A percentile compares a stretch with the other conserved stretches of the same genome.
phyloP scores from a whole-genome alignment of 2,329 filamentous ascomycete species.

The Talaromyces atroroseus region DNA sequence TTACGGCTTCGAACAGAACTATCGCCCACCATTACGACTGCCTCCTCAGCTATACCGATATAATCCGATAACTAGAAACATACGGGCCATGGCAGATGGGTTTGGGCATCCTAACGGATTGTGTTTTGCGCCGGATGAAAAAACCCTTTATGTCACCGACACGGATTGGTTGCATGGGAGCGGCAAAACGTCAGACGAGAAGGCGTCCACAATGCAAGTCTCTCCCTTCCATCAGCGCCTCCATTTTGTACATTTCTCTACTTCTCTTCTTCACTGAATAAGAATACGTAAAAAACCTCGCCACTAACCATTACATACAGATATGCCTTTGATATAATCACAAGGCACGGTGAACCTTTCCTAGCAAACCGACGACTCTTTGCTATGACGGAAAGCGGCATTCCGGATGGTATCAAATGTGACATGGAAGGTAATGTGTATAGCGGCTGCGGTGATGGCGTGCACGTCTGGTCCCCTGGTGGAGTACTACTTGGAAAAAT shows the following conservation, averaged over 20 bases:
- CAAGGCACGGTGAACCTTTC: conserved; percentile 34
- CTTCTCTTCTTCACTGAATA: too few relatives aligned
- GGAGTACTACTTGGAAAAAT: conserved; percentile 54
- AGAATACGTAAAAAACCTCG: too few relatives aligned
- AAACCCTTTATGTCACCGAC: conserved; percentile 38
- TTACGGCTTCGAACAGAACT: conserved; percentile 33
- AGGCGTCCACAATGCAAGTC: conserved; percentile 25
- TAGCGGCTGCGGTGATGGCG: conserved; percentile 50
- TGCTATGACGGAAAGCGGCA: conserved; percentile 44
- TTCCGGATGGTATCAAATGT: conserved; percentile 46
- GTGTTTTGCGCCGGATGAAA: conserved; percentile 37
- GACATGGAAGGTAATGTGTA: conserved; percentile 54
- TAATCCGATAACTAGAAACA: conserved; percentile 27
- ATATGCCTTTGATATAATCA: conserved; percentile 47
- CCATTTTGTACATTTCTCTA: too few relatives aligned
- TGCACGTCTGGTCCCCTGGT: conserved; percentile 49
- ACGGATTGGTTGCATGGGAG: conserved; percentile 28
- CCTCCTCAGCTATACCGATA: conserved; percentile 38
- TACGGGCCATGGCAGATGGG: conserved; percentile 34
- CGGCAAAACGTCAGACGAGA: conserved; percentile 13
- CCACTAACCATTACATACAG: conserved; percentile 9
- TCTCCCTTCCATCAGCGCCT: not conserved
- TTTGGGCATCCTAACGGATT: conserved; percentile 41
- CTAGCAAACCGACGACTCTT: conserved; percentile 50
- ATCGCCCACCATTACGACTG: conserved; percentile 28